Base-by-base conservation (phyloP, 345 rosid species). In the Arabis hirsuta region DNA sequence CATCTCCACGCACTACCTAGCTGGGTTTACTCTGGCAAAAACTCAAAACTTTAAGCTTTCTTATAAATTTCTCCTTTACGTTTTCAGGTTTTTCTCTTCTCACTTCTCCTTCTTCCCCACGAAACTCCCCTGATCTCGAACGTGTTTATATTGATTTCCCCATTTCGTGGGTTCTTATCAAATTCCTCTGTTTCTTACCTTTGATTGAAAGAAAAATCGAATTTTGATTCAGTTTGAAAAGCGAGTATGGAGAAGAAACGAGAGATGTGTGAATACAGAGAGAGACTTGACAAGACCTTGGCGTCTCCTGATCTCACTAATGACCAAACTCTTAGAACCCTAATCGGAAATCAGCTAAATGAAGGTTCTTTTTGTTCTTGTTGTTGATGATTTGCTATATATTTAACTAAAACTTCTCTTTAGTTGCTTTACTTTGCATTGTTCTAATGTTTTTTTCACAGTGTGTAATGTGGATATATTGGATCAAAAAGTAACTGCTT, bases 241-340 rank as follows among this genome's bases (percentile, higher is more conserved):
- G 80, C 47, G 56, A 81, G 82, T 71, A 95, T 90, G 96, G 78
- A 74, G 55, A 83, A 70, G 57, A 78, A 80, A 67, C 67, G 57
- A 41, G 81, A 81, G 19, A 87, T 88, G 39, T 76, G 81, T 27
- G 84, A 82, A 47, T 90, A 88, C 68, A 82, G 99, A 82, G 88
- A 84, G 77, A 86, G 86, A 79, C 78, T 95, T 57, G 90, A 95
- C 72, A 79, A 79, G 74, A 84, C 98, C 6, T 79, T 95, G 67
- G 81, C 91, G 0, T 92, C 88, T 61, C 82, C 89, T 55, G 91
- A 87, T 31, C 74, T 96, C 76, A 83, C 82, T 44, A 70, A 83
- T 80, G 41, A 70, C 19, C 87, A 84, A 36, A 73, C 78, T 8
- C 82, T 92, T 59, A 84, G 78, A 73, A 70, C 73, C 55, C 87